phyloP scores from a whole-genome alignment of 1,139 yeast genomes.

The Pichia sp. region DNA sequence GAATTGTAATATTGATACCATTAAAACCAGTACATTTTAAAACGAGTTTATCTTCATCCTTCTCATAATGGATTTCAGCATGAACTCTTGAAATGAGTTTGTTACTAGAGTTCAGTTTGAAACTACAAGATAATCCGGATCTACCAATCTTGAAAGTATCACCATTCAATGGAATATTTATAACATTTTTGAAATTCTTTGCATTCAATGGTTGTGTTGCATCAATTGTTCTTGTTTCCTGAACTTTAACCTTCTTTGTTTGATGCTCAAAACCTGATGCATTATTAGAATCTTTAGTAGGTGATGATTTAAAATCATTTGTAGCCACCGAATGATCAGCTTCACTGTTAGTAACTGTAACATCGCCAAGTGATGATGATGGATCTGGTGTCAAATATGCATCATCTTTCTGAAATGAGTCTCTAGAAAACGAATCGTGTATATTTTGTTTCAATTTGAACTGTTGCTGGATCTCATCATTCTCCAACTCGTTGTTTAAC shows the following conservation, averaged over 20 bases:
- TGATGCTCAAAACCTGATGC: neutral
- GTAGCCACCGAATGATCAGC: conserved; percentile 1
- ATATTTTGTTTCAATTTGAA: neutral
- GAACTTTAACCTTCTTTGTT: neutral
- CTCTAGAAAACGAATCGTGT: neutral
- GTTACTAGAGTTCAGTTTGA: conserved; percentile 44
- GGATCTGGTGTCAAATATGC: conserved; percentile 39
- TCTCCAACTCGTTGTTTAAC: conserved; percentile 9
- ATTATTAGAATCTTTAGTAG: neutral
- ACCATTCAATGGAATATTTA: conserved; percentile 14
- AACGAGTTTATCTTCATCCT: conserved; percentile 23
- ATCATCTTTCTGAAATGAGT: conserved; percentile 1
- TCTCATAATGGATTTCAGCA: conserved; percentile 33
- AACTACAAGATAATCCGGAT: conserved; percentile 54
- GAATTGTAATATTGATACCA: conserved; percentile 58
- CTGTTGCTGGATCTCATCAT: neutral
- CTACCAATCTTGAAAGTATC: conserved; percentile 45
- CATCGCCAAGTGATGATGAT: conserved; percentile 32
- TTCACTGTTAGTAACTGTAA: conserved; percentile 19
- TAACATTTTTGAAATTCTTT: conserved; percentile 15
- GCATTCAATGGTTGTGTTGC: conserved; percentile 12
- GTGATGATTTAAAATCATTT: neutral
- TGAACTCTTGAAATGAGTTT: conserved; percentile 66
- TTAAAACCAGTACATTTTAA: conserved; percentile 64
- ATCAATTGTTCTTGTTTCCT: conserved; percentile 21